Conservation (phyloP, 2,329 filamentous ascomycete species). For the Boeremia lycopersici region DNA sequence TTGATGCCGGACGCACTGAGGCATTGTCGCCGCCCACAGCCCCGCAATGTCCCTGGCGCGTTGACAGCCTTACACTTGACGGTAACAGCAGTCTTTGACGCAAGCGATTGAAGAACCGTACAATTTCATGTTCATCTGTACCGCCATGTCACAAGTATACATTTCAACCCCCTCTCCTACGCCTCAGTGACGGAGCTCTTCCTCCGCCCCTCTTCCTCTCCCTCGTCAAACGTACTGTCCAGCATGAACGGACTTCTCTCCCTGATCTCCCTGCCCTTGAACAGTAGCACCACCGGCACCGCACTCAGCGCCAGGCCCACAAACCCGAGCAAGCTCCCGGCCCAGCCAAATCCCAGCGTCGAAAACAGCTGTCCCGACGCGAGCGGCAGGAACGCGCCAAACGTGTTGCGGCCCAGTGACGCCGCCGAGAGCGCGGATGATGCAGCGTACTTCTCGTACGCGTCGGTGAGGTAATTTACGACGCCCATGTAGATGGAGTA, state of each 20-base stretch:
- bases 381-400: conserved; percentile 56
- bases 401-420: conserved; percentile 52
- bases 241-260: conserved; percentile 45
- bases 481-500: conserved; percentile 54
- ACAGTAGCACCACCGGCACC: conserved; percentile 51
- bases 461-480: conserved; percentile 56
- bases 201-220: conserved; percentile 13
- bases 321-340: conserved; percentile 52
- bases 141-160: no score
- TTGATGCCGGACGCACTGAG: no score
- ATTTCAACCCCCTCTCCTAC: background rate
- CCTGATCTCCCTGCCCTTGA: conserved; percentile 50
- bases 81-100: no score
- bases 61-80: background rate
- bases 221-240: conserved; percentile 33
- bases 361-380: conserved; percentile 50
- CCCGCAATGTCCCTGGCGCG: background rate
- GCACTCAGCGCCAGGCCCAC: conserved; percentile 48
- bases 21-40: no score
- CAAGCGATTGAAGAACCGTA: no score
- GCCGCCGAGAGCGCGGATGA: conserved; percentile 55
- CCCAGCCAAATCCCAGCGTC: conserved; percentile 52
- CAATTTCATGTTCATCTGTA: no score
- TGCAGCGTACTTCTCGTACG: conserved; percentile 56
- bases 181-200: background rate